Base-by-base conservation (phyloP, 768 basidiomycete species). In the Tricholoma sp. region DNA sequence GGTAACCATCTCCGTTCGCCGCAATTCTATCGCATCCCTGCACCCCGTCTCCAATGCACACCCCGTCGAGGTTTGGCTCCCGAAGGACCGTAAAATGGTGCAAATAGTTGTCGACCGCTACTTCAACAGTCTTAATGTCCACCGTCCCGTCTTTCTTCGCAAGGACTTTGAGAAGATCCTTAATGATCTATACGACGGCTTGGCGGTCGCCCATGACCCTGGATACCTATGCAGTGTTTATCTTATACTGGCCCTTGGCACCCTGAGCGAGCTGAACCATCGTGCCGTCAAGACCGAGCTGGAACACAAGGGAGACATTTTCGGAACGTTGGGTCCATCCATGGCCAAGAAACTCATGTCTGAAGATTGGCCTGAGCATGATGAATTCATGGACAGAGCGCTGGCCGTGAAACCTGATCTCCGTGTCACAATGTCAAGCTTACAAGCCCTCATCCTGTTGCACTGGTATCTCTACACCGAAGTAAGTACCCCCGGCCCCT, bases 381-480 rank as follows among this genome's bases (percentile, higher is more conserved):
- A 89, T 59, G 89, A 92, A 63, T 91, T 94, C 69, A 91, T 92
- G 68, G 85, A 89, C 59, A 79, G 86, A 32, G 89, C 90, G 1
- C 72, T 93, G 2, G 76, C 80, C 17, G 79, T 91, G 61, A 92
- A 94, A 66, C 88, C 90, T 8, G 89, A 94, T 59, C 73, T 94
- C 42, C 83, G 87, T 9, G 90, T 92, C 65, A 91, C 90, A 4
- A 81, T 92, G 42, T 84, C 86, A 5, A 90, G 89, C 65, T 71
- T 94, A 58, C 91, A 94, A 68, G 88, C 91, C 0, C 78, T 94
- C 53, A 91, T 92, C 24, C 70, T 94, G 6, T 69, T 93, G 48
- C 92, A 94, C 54, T 93, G 90, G 91, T 92, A 93, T 70, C 78
- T 94, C 18, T 94, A 93, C 64, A 91, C 86, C 18, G 91, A 93